A percentile compares a stretch with the other conserved stretches of the same genome.
Evolutionary conservation across 257 asterid species (phyloP).

Genomic region (Nyctanthes arbortristis): DNA sequence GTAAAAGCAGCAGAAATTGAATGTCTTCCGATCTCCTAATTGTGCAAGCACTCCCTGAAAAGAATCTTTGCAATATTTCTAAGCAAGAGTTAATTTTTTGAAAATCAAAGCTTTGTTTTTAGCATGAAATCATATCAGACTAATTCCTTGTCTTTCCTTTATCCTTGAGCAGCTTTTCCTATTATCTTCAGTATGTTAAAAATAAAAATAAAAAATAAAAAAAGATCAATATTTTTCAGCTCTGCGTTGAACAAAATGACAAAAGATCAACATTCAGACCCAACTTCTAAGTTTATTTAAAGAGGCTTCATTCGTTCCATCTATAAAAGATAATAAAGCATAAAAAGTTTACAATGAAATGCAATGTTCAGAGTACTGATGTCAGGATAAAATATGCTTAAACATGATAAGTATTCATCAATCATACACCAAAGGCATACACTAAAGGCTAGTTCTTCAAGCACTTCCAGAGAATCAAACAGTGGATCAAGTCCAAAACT

Average conservation of each 20-base stretch:
- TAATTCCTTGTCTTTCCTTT: background rate
- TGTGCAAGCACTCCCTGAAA: background rate
- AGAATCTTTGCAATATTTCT: background rate
- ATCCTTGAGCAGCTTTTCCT: background rate
- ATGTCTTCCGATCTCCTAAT: background rate
- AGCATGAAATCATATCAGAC: background rate
- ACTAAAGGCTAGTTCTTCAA: background rate
- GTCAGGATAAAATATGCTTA: background rate
- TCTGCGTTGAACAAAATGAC: too few relatives aligned
- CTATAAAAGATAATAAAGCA: background rate
- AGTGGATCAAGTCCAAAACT: too few relatives aligned
- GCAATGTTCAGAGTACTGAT: background rate
- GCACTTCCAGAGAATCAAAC: too few relatives aligned
- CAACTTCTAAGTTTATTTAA: background rate
- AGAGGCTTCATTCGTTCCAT: background rate
- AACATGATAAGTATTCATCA: background rate
- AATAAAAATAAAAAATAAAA: too few relatives aligned
- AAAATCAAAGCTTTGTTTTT: constrained; percentile 2
- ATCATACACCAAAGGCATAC: background rate
- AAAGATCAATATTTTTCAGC: background rate
- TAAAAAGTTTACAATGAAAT: background rate
- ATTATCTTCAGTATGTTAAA: background rate
- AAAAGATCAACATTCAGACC: too few relatives aligned
- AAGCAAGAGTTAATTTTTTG: background rate
- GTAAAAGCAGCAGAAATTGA: constrained; percentile 10